Evolutionary conservation across 495 filamentous ascomycete species (phyloP).

Genomic region (Parmelia sp.): DNA sequence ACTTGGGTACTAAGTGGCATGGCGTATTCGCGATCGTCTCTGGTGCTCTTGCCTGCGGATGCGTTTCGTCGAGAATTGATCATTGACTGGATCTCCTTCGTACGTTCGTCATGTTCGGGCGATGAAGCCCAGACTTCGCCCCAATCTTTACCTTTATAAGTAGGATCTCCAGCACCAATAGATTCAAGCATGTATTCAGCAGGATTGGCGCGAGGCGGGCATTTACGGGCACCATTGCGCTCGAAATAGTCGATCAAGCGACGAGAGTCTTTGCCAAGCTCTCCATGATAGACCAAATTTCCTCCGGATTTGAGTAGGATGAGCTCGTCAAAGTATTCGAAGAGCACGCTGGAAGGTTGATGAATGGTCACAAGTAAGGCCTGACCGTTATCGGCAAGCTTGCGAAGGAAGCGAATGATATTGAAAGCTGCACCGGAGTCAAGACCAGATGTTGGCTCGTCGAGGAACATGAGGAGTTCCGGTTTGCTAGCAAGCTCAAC

Average conservation of each 20-base stretch:
- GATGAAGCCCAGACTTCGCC: slow-evolving; percentile 52
- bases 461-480: slow-evolving; percentile 76
- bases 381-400: slow-evolving; percentile 74
- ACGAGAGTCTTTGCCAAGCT: slow-evolving; percentile 48
- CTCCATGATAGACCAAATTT: slow-evolving; percentile 59
- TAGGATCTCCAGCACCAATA: slow-evolving; percentile 58
- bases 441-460: slow-evolving; percentile 85
- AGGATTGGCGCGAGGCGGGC: slow-evolving; percentile 52
- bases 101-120: slow-evolving; percentile 37
- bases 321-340: slow-evolving; percentile 71
- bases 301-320: slow-evolving; percentile 61
- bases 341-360: slow-evolving; percentile 72
- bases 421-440: slow-evolving; percentile 83
- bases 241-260: slow-evolving; percentile 59
- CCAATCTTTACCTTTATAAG: slow-evolving; percentile 58
- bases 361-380: slow-evolving; percentile 91
- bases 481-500: slow-evolving; percentile 85
- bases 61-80: slow-evolving; percentile 33
- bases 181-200: slow-evolving; percentile 67
- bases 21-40: slow-evolving; percentile 49
- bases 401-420: slow-evolving; percentile 80
- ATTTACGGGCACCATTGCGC: slow-evolving; percentile 53
- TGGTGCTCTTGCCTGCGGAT: slow-evolving; percentile 30
- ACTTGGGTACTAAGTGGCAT: slow-evolving; percentile 54
- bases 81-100: slow-evolving; percentile 44